Evolutionary conservation across 2,329 filamentous ascomycete species (phyloP).

Genomic region (Tolypocladium cylindrosporum): DNA sequence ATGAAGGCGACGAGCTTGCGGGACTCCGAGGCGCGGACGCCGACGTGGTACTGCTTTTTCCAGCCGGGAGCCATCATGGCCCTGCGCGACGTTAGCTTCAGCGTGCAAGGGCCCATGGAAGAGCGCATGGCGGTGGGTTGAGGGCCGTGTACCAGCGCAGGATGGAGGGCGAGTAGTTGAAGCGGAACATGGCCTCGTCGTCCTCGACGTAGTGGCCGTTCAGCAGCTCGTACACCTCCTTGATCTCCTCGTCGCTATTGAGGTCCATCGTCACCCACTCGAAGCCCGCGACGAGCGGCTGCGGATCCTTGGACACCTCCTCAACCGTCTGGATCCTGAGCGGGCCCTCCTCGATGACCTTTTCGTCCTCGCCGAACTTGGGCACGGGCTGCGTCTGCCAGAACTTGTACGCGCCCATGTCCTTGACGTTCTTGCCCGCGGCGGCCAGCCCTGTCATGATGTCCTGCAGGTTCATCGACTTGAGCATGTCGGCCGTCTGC

Average conservation of each 20-base stretch:
- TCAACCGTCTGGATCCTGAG: constrained; percentile 73
- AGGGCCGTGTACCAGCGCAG: constrained; percentile 62
- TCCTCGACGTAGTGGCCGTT: constrained; percentile 97
- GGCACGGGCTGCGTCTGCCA: constrained; percentile 97
- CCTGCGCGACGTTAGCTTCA: constrained; percentile 38
- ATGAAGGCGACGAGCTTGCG: constrained; percentile 92
- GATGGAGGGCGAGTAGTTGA: constrained; percentile 87
- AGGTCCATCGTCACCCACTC: constrained; percentile 93
- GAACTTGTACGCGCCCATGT: constrained; percentile 97
- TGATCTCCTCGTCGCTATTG: constrained; percentile 63
- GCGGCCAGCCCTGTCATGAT: constrained; percentile 67
- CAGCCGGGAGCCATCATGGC: constrained; percentile 91
- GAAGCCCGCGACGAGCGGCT: constrained; percentile 69
- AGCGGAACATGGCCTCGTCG: constrained; percentile 92
- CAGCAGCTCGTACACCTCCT: constrained; percentile 86
- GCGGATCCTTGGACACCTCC: constrained; percentile 67
- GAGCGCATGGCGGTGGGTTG: neutral
- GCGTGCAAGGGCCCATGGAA: neutral
- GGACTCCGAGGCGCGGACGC: constrained; percentile 75
- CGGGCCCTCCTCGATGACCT: constrained; percentile 64
- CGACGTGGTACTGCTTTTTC: constrained; percentile 90
- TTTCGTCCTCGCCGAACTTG: constrained; percentile 56
- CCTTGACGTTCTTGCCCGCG: constrained; percentile 81
- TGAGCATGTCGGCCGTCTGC: constrained; percentile 42
- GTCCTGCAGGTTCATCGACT: constrained; percentile 57